phyloP scores from a whole-genome alignment of 2,329 filamentous ascomycete species.

The Alternaria postmessia region DNA sequence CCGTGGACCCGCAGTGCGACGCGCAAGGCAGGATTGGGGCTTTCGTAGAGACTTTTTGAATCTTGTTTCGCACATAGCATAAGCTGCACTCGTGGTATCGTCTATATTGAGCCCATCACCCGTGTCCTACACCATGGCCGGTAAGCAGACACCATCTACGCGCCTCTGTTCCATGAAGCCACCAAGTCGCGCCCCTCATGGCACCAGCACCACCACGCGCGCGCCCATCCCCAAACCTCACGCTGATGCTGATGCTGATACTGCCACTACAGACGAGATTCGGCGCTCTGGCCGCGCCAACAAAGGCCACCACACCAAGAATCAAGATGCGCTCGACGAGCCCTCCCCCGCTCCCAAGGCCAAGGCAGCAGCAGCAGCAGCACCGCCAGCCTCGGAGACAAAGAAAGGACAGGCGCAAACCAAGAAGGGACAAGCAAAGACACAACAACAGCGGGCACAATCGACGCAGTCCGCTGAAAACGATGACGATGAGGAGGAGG shows the following conservation, averaged over 20 bases:
- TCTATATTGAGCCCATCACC: slow-evolving; percentile 41
- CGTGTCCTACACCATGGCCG: slow-evolving; percentile 61
- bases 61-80: slow-evolving; percentile 44
- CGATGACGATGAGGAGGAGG: slow-evolving; percentile 58
- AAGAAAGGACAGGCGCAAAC: slow-evolving; percentile 56
- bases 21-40: slow-evolving; percentile 31
- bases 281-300: slow-evolving; percentile 94
- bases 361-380: slow-evolving; percentile 31
- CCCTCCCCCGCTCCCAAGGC: slow-evolving; percentile 56
- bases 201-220: slow-evolving; percentile 15
- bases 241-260: slow-evolving; percentile 35
- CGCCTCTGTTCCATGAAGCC: slow-evolving; percentile 18
- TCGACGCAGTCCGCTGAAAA: slow-evolving; percentile 45
- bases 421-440: slow-evolving; percentile 48
- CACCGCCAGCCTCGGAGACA: slow-evolving; percentile 51
- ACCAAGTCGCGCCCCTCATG: slow-evolving; percentile 14
- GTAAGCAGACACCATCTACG: slow-evolving; percentile 61
- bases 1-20: slow-evolving; percentile 32
- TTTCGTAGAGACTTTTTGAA: slow-evolving; percentile 50
- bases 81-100: slow-evolving; percentile 42
- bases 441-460: slow-evolving; percentile 51
- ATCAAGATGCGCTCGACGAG: slow-evolving; percentile 67
- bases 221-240: slow-evolving; percentile 12
- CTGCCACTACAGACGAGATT: slow-evolving; percentile 71
- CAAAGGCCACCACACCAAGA: slow-evolving; percentile 93